Base-by-base conservation (phyloP, 805 yeast genomes). In the Kluyveromyces nonfermentans region DNA sequence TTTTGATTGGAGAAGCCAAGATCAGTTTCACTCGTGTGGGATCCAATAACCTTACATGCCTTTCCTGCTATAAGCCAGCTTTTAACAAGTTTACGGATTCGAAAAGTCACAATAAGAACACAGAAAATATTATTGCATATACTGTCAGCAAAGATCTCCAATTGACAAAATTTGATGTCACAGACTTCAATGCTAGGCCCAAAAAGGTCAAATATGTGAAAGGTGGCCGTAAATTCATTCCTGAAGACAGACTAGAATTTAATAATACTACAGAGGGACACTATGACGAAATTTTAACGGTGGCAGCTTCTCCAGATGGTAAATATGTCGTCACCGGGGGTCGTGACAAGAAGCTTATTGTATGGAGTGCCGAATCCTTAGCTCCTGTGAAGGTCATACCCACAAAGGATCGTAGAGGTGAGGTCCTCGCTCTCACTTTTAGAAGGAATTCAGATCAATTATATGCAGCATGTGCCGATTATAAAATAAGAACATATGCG, bases 271-370 rank as follows among this genome's bases (percentile, higher is more conserved):
- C 72, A 25, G 78, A 80, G 56, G 89, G 89, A 33, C 97, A 90
- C 63, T 74, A 71, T 50, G 90, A 75, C 53, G 86, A 81, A 55
- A 80, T 90, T 33, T 70, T 78, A 45, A 70, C 90, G 42, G 79
- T 87, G 20, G 94, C 95, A 0, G 88, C 83, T 4, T 80, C 87
- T 41, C 83, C 90, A 6, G 93, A 88, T 63, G 96, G 97, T 16
- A 82, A 74, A 53, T 86, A 71, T 58, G 84, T 93, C 9, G 95
- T 85, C 7, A 89, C 96, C 2, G 98, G 97, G 44, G 95, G 96
- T 39, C 71, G 71, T 42, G 97, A 89, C 64, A 78, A 79, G 47
- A 73, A 88, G 50, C 72, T 93, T 43, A 75, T 86, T 32, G 78
- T 93, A 30, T 90, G 96, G 95, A 82, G 89, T 48, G 71, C 83